Evolutionary conservation across 2,329 filamentous ascomycete species (phyloP), one percentile per base, ranked within the genome.

Genomic region (Neocatenulostroma microsporum): DNA sequence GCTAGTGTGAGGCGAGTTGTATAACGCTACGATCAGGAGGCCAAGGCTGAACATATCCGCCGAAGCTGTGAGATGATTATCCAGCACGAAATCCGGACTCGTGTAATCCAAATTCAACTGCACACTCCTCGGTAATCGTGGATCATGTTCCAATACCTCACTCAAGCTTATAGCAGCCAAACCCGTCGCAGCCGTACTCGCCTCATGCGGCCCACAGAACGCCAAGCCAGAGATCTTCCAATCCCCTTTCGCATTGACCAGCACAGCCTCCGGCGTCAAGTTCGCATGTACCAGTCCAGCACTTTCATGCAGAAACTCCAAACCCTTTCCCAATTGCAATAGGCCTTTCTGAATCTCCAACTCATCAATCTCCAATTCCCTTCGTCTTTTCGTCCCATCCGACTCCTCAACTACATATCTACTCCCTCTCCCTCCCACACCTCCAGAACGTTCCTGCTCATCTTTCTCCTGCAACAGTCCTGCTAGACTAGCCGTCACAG

Each of bases 181-280:
- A 3, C 84, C 82, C 3, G 84, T 83, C 18, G 57, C 49, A 7
- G 54, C 48, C 19, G 77, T 80, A 14, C 83, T 84, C 50, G 76
- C 74, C 49, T 87, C 83, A 32, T 84, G 77, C 11, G 87, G 84
- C 30, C 84, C 84, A 57, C 83, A 85, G 60, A 95, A 98, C 0
- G 83, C 78, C 25, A 98, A 73, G n/a, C 89, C 91, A 50, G 87
- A 89, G 43, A 98, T 84, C 61, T 98, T 98, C 91, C 91, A 98
- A 62, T 98, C 91, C 31, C 85, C 94, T 76, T 98, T 98, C 26
- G 84, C 78, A 63, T 98, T 98, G 61, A 98, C 78, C 47, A 94
- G 82, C 46, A 98, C 79, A 13, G 88, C 84, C 46, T 96, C 89
- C 0, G 91, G 91, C 0, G 88, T 96, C 46, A 98, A 62, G 57